Evolutionary conservation across 225 moss, liverwort and hornwort genomes (phyloP).

Genomic region (Polytrichum commune): DNA sequence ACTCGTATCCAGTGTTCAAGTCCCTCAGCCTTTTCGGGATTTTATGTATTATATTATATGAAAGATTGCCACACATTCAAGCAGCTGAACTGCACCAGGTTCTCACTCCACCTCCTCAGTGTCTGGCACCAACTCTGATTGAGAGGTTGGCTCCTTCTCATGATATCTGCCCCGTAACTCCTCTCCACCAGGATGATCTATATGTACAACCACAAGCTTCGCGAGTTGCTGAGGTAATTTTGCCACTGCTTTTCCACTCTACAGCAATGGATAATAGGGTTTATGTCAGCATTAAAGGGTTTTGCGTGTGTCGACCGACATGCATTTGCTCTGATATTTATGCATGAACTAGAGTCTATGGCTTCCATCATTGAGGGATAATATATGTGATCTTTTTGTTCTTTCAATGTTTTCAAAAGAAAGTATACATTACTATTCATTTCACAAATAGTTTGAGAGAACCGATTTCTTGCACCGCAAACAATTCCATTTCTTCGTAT

Average conservation of each 20-base stretch:
- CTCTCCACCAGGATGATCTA: slow-evolving; percentile 13
- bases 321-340: too few species aligned
- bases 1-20: slow-evolving; percentile 24
- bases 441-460: too few species aligned
- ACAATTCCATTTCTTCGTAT: too few species aligned
- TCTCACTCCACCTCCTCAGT: slow-evolving; percentile 21
- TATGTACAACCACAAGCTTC: slow-evolving; percentile 13
- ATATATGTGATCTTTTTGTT: too few species aligned
- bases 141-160: slow-evolving; percentile 9
- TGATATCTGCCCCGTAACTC: slow-evolving; percentile 16
- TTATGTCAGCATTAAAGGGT: too few species aligned
- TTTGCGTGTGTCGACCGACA: too few species aligned
- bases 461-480: too few species aligned
- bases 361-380: too few species aligned
- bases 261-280: too few species aligned
- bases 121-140: slow-evolving; percentile 35
- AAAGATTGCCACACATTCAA: slow-evolving; percentile 17
- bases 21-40: slow-evolving; percentile 23
- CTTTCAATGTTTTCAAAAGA: too few species aligned
- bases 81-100: slow-evolving; percentile 32
- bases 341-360: too few species aligned
- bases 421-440: too few species aligned
- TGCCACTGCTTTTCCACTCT: slow-evolving; percentile 2
- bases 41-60: slow-evolving; percentile 18
- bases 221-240: slow-evolving; percentile 50